Conservation (phyloP, 139 green algal species). For the Picochlorum costavermella region DNA sequence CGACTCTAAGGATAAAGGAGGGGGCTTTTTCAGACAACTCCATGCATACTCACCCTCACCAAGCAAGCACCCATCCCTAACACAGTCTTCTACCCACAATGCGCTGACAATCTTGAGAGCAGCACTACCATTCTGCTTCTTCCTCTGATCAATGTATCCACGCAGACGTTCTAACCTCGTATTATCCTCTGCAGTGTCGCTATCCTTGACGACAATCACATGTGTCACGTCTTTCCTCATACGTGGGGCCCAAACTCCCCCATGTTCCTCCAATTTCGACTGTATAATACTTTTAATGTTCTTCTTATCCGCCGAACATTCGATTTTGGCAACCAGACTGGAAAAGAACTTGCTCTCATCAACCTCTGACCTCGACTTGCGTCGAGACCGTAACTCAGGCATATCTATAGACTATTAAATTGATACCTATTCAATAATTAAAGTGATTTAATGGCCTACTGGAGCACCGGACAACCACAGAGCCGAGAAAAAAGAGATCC, state of each 20-base stretch:
- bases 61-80: conserved; percentile 5
- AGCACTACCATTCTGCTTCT: conserved; percentile 11
- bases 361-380: too few relatives aligned
- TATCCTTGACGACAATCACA: conserved; percentile 21
- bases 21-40: too few relatives aligned
- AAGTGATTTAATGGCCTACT: too few relatives aligned
- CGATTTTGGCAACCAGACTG: neutral
- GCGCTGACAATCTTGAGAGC: conserved; percentile 21
- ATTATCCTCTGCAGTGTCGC: conserved; percentile 14
- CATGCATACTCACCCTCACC: conserved; percentile 16
- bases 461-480: too few relatives aligned
- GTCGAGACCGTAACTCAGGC: too few relatives aligned
- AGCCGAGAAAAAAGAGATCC: too few relatives aligned
- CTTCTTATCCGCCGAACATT: neutral
- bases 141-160: conserved; percentile 13
- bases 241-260: conserved; percentile 7
- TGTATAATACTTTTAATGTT: neutral
- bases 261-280: neutral
- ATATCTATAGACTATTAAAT: too few relatives aligned
- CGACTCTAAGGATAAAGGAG: too few relatives aligned
- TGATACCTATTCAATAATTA: too few relatives aligned
- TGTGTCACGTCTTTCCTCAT: conserved; percentile 26
- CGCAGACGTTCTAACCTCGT: conserved; percentile 10
- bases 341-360: too few relatives aligned
- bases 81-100: conserved; percentile 32